These are phyloP conservation scores for Talaromyces sp. DNA, from an alignment of 2,329 filamentous ascomycete species.

Conservation along the genomic window DNA sequence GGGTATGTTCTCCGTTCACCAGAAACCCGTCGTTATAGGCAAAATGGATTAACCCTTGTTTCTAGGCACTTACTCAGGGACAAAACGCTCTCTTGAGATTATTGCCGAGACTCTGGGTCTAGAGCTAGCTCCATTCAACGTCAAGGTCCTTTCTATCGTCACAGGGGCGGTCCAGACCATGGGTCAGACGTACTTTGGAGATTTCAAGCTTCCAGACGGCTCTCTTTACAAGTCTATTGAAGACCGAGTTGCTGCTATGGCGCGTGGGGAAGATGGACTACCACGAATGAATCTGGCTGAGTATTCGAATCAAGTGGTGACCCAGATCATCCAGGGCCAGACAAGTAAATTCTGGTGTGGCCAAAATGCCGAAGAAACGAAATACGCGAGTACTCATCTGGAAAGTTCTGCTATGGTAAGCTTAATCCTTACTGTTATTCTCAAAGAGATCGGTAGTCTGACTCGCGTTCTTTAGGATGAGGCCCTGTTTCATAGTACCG, in stretches of 20 bases:
- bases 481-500: background rate
- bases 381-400: background rate
- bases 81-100: conserved; percentile 18
- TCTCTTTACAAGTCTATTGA: conserved; percentile 19
- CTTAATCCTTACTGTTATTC: background rate
- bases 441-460: background rate
- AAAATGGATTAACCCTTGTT: background rate
- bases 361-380: background rate
- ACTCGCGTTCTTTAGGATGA: background rate
- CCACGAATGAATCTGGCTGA: conserved; percentile 6
- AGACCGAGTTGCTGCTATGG: conserved; percentile 5
- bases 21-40: background rate
- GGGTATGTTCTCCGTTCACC: conserved; percentile 6
- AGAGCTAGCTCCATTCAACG: conserved; percentile 17
- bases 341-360: conserved; percentile 15
- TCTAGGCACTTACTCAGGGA: conserved; percentile 16
- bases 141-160: conserved; percentile 15
- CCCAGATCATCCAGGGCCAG: conserved; percentile 7
- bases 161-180: conserved; percentile 16
- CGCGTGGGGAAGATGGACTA: conserved; percentile 10
- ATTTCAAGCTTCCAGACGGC: conserved; percentile 13
- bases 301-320: conserved; percentile 12
- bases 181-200: conserved; percentile 14
- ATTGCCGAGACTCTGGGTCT: conserved; percentile 20
- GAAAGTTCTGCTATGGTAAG: background rate